Conservation (phyloP, 371 early-diverging fungal species). For the Apophysomyces trapeziformis region DNA sequence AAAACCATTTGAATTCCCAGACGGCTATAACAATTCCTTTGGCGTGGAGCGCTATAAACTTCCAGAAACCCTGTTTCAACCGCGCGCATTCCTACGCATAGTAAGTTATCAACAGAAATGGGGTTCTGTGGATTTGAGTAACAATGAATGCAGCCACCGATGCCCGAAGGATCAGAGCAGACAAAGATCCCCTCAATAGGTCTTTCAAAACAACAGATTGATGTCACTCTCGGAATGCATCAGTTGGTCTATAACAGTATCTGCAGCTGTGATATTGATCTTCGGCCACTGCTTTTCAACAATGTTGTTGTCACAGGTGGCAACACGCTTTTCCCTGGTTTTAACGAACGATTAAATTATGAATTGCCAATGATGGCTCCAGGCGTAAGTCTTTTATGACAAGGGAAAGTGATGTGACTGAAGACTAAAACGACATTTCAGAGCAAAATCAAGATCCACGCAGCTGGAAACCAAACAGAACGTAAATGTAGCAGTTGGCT, state of each 20-base stretch:
- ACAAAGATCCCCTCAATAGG: slow-evolving; percentile 31
- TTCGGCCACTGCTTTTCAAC: slow-evolving; percentile 79
- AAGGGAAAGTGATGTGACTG: not conserved
- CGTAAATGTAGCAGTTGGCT: slow-evolving; percentile 93
- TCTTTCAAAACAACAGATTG: slow-evolving; percentile 39
- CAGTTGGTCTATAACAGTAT: slow-evolving; percentile 76
- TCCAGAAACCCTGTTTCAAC: slow-evolving; percentile 89
- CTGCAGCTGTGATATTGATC: slow-evolving; percentile 81
- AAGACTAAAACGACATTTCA: slow-evolving; percentile 25
- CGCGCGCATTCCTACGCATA: slow-evolving; percentile 47
- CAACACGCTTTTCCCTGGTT: slow-evolving; percentile 84
- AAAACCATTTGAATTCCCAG: slow-evolving; percentile 92
- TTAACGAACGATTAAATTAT: slow-evolving; percentile 82
- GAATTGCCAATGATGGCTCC: slow-evolving; percentile 74
- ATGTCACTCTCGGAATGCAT: slow-evolving; percentile 60
- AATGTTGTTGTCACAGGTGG: slow-evolving; percentile 93
- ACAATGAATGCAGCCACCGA: slow-evolving; percentile 9
- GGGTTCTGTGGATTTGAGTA: not conserved
- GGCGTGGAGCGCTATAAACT: slow-evolving; percentile 80
- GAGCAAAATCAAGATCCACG: slow-evolving; percentile 82
- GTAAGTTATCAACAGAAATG: slow-evolving; percentile 13
- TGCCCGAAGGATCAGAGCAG: slow-evolving; percentile 13
- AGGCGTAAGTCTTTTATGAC: slow-evolving; percentile 58
- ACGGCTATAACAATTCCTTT: slow-evolving; percentile 88
- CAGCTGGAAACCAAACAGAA: slow-evolving; percentile 79